phyloP scores from a whole-genome alignment of 2,329 filamentous ascomycete species.

The Mariannaea elegans region DNA sequence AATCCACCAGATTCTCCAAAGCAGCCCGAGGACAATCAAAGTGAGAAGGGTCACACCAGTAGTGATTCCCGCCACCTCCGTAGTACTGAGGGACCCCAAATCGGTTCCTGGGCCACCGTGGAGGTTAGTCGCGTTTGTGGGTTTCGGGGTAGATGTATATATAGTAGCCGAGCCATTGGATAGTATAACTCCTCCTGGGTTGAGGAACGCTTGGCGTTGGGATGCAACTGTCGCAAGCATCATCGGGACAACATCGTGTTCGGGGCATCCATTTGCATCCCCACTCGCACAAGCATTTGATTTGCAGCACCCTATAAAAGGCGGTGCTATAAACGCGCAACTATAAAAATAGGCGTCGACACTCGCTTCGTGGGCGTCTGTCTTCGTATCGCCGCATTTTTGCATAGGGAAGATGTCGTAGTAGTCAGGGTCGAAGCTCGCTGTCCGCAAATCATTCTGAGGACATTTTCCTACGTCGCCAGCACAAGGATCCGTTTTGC shows the following conservation, averaged over 20 bases:
- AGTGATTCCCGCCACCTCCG: conserved; percentile 10
- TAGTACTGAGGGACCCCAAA: background rate
- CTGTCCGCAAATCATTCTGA: conserved; percentile 28
- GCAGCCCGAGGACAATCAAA: background rate
- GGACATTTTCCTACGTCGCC: conserved; percentile 40
- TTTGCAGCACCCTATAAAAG: conserved; percentile 50
- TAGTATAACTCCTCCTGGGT: background rate
- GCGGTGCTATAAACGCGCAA: conserved; percentile 39
- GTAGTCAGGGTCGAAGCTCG: conserved; percentile 39
- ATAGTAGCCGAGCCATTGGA: background rate
- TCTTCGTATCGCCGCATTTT: conserved; percentile 42
- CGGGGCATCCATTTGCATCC: background rate
- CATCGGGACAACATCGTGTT: background rate
- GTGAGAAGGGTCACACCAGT: background rate
- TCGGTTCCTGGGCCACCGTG: background rate
- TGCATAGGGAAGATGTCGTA: conserved; percentile 43
- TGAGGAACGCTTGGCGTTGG: background rate
- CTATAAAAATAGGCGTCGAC: conserved; percentile 49
- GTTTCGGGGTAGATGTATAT: background rate
- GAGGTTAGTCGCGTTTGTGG: background rate
- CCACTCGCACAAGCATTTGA: conserved; percentile 23
- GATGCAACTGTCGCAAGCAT: background rate
- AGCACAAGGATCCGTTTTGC: conserved; percentile 45
- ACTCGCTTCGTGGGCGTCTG: background rate
- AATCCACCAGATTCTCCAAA: conserved; percentile 1